Conservation (phyloP, 257 asterid species). For the Solanum ahanhuiri region DNA sequence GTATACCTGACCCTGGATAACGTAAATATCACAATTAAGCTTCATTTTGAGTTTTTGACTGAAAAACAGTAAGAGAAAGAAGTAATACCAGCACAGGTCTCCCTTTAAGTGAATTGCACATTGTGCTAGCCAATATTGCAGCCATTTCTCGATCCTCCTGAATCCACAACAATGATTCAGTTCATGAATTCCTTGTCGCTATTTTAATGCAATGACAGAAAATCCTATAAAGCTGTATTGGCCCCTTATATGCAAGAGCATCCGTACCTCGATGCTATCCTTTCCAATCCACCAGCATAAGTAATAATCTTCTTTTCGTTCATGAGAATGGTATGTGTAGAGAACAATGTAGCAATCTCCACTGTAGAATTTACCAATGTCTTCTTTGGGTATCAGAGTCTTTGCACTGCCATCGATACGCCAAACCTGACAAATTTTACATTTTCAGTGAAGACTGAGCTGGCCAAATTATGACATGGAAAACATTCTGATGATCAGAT, state of each 20-base stretch:
- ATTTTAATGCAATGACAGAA: background rate
- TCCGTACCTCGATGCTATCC: conserved; percentile 79
- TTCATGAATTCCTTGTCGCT: too few species aligned
- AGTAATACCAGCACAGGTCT: conserved; percentile 74
- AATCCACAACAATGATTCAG: background rate
- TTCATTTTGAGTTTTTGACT: background rate
- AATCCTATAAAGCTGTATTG: background rate
- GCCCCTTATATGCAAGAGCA: background rate
- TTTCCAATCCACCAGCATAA: conserved; percentile 92
- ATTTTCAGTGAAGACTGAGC: background rate
- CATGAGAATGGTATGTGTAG: conserved; percentile 74
- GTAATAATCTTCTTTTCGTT: conserved; percentile 82
- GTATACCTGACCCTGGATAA: conserved; percentile 64
- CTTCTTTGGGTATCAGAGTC: conserved; percentile 66
- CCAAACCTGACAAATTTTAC: conserved; percentile 63
- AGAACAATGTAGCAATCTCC: conserved; percentile 97
- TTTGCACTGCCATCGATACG: conserved; percentile 69
- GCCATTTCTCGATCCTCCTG: conserved; percentile 83
- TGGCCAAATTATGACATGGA: background rate
- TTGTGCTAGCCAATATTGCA: conserved; percentile 45
- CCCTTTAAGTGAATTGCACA: conserved; percentile 84
- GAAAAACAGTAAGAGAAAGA: background rate
- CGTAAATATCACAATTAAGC: background rate
- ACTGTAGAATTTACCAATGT: conserved; percentile 78
- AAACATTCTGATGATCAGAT: conserved; percentile 15